Evolutionary conservation across 2,329 filamentous ascomycete species (phyloP).

Genomic region (Dendrostoma leiphaemia): DNA sequence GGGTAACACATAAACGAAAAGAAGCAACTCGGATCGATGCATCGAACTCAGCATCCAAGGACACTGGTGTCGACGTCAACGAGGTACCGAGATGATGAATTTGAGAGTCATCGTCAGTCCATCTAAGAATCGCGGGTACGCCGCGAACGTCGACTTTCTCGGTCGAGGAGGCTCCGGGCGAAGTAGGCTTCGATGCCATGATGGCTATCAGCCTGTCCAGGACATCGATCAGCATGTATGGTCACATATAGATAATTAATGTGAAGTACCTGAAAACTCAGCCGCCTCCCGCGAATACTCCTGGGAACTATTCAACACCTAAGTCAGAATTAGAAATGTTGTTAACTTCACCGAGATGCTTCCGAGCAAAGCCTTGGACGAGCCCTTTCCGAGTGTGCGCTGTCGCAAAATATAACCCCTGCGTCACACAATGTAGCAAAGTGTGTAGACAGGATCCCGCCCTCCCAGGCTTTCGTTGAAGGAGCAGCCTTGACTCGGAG

Average conservation of each 20-base stretch:
- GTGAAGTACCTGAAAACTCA: too few relatives aligned
- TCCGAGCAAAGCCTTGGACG: too few relatives aligned
- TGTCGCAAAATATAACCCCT: background rate
- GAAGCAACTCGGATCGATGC: background rate
- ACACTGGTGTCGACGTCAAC: background rate
- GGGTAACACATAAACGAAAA: background rate
- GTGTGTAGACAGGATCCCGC: conserved; percentile 4
- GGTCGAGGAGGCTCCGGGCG: background rate
- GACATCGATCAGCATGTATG: background rate
- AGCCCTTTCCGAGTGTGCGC: too few relatives aligned
- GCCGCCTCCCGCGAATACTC: too few relatives aligned
- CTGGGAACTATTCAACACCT: too few relatives aligned
- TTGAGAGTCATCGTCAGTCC: background rate
- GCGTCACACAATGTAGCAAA: background rate
- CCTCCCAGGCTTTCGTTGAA: conserved; percentile 4
- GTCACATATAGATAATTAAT: too few relatives aligned
- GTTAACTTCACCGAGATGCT: background rate
- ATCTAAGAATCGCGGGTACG: background rate
- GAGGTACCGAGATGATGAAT: background rate
- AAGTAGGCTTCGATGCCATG: background rate
- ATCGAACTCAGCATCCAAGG: conserved; percentile 1
- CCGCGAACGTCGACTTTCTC: background rate
- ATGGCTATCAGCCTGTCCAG: background rate
- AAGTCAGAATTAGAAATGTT: too few relatives aligned
- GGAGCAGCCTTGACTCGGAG: conserved; percentile 10